A percentile compares a stretch with the other conserved stretches of the same genome.
These are phyloP conservation scores for Sclerotinia spermophila DNA, from an alignment of 2,329 filamentous ascomycete genomes.

Conservation along the genomic window DNA sequence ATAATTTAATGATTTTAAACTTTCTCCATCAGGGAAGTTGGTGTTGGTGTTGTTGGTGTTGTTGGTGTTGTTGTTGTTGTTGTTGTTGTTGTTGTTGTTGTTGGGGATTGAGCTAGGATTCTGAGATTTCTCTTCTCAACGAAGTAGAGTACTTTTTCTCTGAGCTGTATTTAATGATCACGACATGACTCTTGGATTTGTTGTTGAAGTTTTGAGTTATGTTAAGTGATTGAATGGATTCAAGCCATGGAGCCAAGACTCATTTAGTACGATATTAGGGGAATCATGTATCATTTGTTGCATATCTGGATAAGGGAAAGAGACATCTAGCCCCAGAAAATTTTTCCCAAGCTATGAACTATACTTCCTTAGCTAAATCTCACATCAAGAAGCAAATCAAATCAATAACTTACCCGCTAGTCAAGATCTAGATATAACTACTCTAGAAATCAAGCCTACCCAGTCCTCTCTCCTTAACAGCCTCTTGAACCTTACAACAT, in stretches of 20 bases:
- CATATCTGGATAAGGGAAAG: not conserved
- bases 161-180: not conserved
- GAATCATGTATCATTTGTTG: not conserved
- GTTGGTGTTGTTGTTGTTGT: too few relatives aligned
- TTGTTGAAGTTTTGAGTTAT: not conserved
- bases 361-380: not conserved
- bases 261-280: not conserved
- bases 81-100: too few relatives aligned
- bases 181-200: not conserved
- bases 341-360: not conserved
- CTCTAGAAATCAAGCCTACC: constrained; percentile 49
- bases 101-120: too few relatives aligned
- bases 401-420: not conserved
- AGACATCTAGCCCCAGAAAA: not conserved
- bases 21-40: too few relatives aligned
- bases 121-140: not conserved
- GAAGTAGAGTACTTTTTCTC: rapidly evolving
- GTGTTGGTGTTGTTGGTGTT: too few relatives aligned
- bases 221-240: not conserved
- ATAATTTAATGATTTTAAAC: too few relatives aligned
- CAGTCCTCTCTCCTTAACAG: constrained; percentile 54
- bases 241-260: not conserved
- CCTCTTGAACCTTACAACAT: constrained; percentile 51
- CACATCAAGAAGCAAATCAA: not conserved
- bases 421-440: not conserved